Conservation (phyloP, 1,139 yeast genomes). For the Insectozyma bohioensis region DNA sequence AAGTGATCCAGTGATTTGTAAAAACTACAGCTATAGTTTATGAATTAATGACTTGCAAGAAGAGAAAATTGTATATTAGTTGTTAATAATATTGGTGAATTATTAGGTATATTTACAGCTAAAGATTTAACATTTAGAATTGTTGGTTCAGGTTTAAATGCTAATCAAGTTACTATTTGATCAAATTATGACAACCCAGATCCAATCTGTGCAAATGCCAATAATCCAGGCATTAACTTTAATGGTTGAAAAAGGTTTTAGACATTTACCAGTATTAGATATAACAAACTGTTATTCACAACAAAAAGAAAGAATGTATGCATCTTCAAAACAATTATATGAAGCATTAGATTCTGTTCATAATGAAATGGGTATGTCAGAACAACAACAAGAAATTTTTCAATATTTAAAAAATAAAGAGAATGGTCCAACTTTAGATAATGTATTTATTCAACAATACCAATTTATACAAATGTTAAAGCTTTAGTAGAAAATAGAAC, state of each 20-base stretch:
- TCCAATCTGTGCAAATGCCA: constrained; percentile 74
- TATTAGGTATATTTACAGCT: constrained; percentile 76
- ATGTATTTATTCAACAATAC: constrained; percentile 61
- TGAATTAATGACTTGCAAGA: constrained; percentile 83
- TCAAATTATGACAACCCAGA: constrained; percentile 82
- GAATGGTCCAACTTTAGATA: constrained; percentile 75
- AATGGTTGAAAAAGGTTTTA: constrained; percentile 80
- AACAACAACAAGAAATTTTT: constrained; percentile 72
- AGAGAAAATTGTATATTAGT: constrained; percentile 81
- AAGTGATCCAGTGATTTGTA: constrained; percentile 72
- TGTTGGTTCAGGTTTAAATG: constrained; percentile 71
- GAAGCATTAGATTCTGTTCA: constrained; percentile 85
- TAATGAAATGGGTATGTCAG: constrained; percentile 61
- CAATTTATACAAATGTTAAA: constrained; percentile 70
- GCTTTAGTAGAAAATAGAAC: constrained; percentile 74
- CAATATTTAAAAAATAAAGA: constrained; percentile 68
- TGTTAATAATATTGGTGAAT: constrained; percentile 45
- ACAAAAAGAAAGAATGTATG: constrained; percentile 80
- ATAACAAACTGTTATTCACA: constrained; percentile 88
- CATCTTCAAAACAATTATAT: constrained; percentile 69
- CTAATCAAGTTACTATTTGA: constrained; percentile 66
- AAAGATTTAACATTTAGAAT: constrained; percentile 73
- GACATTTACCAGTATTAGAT: constrained; percentile 86
- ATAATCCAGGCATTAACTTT: constrained; percentile 75
- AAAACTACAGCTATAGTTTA: constrained; percentile 63